A percentile compares a stretch with the other conserved stretches of the same genome.
phyloP scores from a whole-genome alignment of 2,329 filamentous ascomycete species.

The Exophiala phaeomuriformis region DNA sequence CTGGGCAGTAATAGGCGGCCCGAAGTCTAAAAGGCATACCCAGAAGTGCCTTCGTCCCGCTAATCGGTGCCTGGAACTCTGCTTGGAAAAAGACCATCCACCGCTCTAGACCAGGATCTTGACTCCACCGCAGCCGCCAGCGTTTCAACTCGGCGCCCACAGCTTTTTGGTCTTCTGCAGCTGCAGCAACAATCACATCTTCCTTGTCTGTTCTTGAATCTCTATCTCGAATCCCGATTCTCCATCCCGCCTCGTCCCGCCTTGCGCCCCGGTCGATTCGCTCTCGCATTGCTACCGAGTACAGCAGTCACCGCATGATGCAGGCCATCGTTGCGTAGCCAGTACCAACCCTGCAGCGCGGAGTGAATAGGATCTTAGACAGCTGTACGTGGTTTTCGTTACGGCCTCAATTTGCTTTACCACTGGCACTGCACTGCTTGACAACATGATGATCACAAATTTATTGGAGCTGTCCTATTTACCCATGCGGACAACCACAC shows the following conservation, averaged over 20 bases:
- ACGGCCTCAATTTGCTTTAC: background rate
- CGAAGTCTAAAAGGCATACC: background rate
- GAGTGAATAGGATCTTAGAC: no score
- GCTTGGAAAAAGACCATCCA: background rate
- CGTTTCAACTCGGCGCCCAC: constrained; percentile 1
- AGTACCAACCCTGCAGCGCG: no score
- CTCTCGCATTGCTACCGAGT: background rate
- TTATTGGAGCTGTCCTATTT: constrained; percentile 33
- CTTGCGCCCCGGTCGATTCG: background rate
- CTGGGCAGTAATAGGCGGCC: background rate
- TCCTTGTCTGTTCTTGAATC: background rate
- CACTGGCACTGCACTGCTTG: background rate
- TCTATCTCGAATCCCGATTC: background rate
- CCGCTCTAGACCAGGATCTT: background rate
- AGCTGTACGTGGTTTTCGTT: background rate
- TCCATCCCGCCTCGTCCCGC: background rate
- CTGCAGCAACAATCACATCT: background rate
- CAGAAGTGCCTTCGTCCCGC: no score
- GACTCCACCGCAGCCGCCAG: constrained; percentile 2
- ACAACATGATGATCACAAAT: constrained; percentile 27
- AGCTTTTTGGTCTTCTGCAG: background rate
- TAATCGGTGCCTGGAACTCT: background rate
- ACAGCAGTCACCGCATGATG: background rate
- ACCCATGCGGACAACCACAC: constrained; percentile 26
- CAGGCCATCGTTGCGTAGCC: background rate